A percentile compares a stretch with the other conserved stretches of the same genome.
phyloP scores from a whole-genome alignment of 805 yeast genomes.

The Yarrowia sp. region DNA sequence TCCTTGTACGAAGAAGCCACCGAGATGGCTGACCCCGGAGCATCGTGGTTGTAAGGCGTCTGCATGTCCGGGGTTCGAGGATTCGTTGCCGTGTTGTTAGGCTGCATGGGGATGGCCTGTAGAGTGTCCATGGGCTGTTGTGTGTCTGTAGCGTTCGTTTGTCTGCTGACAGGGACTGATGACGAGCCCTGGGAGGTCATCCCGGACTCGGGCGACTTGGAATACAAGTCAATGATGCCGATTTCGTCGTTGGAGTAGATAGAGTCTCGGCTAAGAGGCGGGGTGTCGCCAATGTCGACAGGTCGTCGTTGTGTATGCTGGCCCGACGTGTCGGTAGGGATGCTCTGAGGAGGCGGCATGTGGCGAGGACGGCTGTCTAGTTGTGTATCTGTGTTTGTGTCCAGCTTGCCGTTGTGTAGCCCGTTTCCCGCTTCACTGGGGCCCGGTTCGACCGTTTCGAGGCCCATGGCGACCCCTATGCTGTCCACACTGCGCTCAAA shows the following conservation, averaged over 20 bases:
- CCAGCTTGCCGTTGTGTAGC: background rate
- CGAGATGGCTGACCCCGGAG: slow-evolving; percentile 15
- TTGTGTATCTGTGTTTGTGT: background rate
- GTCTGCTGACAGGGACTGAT: background rate
- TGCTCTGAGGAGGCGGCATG: background rate
- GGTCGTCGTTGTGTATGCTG: background rate
- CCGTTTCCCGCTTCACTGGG: background rate
- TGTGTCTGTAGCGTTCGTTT: background rate
- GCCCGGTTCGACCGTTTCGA: slow-evolving; percentile 1
- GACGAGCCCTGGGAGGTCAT: slow-evolving; percentile 19
- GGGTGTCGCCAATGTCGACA: slow-evolving; percentile 5
- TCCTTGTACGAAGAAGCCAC: slow-evolving; percentile 22
- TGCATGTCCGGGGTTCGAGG: slow-evolving; percentile 14
- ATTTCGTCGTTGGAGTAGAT: slow-evolving; percentile 16
- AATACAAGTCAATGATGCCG: slow-evolving; percentile 17
- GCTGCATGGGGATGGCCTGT: slow-evolving; percentile 1
- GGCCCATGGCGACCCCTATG: slow-evolving; percentile 21
- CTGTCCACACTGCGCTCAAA: slow-evolving; percentile 25
- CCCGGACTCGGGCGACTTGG: slow-evolving; percentile 21
- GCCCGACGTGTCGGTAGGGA: background rate
- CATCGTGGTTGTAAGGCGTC: slow-evolving; percentile 14
- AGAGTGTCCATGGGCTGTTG: background rate
- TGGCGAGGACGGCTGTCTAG: background rate
- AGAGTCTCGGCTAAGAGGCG: slow-evolving; percentile 9
- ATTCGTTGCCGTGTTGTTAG: background rate